Percentiles rank a stretch among this genome's conserved stretches.
These are phyloP conservation scores for Hypomontagnella monticulosa DNA, from an alignment of 495 filamentous ascomycete genomes.

Conservation along the genomic window DNA sequence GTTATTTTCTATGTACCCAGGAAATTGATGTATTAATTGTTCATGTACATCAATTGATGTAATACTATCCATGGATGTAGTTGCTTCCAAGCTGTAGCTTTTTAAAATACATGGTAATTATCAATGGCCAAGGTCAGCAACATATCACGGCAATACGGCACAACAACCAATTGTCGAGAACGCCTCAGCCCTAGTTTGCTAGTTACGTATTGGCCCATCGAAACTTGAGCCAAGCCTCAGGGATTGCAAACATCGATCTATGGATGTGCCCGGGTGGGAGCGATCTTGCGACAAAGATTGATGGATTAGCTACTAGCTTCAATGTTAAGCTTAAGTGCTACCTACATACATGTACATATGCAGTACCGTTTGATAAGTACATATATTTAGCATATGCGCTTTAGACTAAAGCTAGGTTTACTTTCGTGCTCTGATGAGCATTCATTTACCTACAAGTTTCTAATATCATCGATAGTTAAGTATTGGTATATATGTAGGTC, in stretches of 20 bases:
- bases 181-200: background rate
- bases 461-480: no score
- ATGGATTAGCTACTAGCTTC: background rate
- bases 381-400: no score
- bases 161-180: background rate
- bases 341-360: background rate
- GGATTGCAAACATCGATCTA: background rate
- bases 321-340: background rate
- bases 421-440: no score
- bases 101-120: background rate
- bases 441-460: no score
- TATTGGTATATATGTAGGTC: no score
- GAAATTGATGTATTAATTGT: no score
- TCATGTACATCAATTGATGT: no score
- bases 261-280: background rate
- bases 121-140: background rate
- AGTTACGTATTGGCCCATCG: background rate
- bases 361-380: no score
- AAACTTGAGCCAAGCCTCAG: background rate
- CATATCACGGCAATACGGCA: slow-evolving; percentile 32
- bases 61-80: no score
- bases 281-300: background rate
- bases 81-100: no score
- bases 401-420: no score
- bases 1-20: no score